phyloP scores from a whole-genome alignment of 2,329 filamentous ascomycete species.

The Calonectria pteridis region DNA sequence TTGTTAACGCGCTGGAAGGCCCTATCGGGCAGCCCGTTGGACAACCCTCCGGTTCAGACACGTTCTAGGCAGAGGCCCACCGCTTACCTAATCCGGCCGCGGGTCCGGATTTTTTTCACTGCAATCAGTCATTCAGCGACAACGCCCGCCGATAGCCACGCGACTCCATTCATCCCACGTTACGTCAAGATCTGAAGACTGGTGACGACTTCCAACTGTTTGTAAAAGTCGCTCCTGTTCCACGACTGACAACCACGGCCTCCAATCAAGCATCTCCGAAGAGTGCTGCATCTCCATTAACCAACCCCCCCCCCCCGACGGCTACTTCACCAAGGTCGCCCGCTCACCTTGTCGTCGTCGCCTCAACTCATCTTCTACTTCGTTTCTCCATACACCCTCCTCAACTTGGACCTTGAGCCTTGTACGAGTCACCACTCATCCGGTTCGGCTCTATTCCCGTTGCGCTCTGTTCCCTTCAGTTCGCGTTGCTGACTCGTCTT shows the following conservation, averaged over 20 bases:
- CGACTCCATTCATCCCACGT: slow-evolving; percentile 15
- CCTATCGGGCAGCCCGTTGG: slow-evolving; percentile 10
- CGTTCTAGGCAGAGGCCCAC: slow-evolving; percentile 36
- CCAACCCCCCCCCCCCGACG: no score
- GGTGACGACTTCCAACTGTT: slow-evolving; percentile 2
- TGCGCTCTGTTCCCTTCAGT: slow-evolving; percentile 44
- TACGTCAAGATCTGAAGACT: slow-evolving; percentile 29
- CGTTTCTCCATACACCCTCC: slow-evolving; percentile 22
- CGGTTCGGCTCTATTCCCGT: slow-evolving; percentile 57
- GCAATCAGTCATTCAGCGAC: slow-evolving; percentile 23
- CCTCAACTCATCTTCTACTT: slow-evolving; percentile 16
- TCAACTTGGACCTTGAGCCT: slow-evolving; percentile 47
- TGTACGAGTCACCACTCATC: slow-evolving; percentile 55
- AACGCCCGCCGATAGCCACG: slow-evolving; percentile 6
- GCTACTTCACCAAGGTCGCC: background rate
- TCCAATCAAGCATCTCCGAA: background rate
- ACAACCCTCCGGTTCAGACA: slow-evolving; percentile 23
- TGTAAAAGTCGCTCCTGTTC: background rate
- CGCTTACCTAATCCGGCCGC: slow-evolving; percentile 42
- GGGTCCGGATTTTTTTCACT: slow-evolving; percentile 28
- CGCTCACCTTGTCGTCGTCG: background rate
- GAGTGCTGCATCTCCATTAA: background rate
- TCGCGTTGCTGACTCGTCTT: slow-evolving; percentile 53
- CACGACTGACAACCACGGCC: background rate
- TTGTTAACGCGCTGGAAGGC: slow-evolving; percentile 4